Conservation (phyloP, 306 rosid genomes). For the Vigna trinervia region DNA sequence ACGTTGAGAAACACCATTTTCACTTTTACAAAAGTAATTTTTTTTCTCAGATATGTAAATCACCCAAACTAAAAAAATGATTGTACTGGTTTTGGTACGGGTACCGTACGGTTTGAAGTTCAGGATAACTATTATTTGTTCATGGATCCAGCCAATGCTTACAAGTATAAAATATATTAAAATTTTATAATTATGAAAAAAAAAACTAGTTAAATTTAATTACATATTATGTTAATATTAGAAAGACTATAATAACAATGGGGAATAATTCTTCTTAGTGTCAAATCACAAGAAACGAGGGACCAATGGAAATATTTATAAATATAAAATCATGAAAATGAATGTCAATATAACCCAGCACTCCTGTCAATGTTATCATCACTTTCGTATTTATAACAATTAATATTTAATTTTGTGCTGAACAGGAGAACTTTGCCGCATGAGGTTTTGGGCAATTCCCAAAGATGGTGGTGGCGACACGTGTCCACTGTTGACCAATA, state of each 20-base stretch:
- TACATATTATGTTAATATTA: too few species aligned
- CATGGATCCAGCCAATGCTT: background rate
- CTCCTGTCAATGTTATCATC: background rate
- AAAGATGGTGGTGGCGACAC: background rate
- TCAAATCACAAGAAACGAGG: too few species aligned
- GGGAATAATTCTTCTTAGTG: too few species aligned
- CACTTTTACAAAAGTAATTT: too few species aligned
- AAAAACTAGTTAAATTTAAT: too few species aligned
- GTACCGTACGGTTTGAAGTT: background rate
- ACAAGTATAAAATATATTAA: too few species aligned
- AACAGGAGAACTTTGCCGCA: background rate
- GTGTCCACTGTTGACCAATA: background rate
- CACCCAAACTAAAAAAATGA: background rate
- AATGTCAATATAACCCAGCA: too few species aligned
- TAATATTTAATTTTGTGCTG: background rate
- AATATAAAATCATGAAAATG: too few species aligned
- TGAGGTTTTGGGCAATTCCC: background rate
- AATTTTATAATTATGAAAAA: too few species aligned
- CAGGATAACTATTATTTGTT: background rate
- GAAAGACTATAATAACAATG: too few species aligned
- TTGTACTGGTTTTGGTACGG: background rate
- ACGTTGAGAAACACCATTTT: too few species aligned
- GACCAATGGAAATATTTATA: too few species aligned
- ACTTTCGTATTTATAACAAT: background rate
- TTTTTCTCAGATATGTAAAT: background rate